Evolutionary conservation across 208 protist genomes (phyloP).

Genomic region (Herpetomonas tarakana): DNA sequence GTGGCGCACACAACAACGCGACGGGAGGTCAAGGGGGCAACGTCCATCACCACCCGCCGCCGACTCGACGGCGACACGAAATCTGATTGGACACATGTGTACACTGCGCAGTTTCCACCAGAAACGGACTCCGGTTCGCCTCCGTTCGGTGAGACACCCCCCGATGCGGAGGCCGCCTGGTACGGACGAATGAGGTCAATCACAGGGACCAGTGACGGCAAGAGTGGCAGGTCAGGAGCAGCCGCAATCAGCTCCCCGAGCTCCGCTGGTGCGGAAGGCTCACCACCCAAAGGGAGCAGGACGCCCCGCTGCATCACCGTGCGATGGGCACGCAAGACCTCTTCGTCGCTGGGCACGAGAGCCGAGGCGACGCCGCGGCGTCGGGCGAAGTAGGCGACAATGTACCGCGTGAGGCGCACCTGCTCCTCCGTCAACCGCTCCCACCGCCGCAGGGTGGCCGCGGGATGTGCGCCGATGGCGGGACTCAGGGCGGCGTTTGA

Average conservation of each 20-base stretch:
- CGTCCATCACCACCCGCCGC: slow-evolving; percentile 56
- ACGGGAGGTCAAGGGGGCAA: slow-evolving; percentile 36
- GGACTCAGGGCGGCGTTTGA: slow-evolving; percentile 19
- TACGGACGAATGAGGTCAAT: slow-evolving; percentile 63
- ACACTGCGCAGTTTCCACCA: slow-evolving; percentile 60
- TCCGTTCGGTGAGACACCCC: neutral
- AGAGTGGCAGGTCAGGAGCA: slow-evolving; percentile 32
- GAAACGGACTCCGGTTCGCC: neutral
- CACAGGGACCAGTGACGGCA: slow-evolving; percentile 78
- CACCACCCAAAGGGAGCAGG: slow-evolving; percentile 62
- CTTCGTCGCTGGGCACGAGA: slow-evolving; percentile 24
- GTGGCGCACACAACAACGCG: slow-evolving; percentile 73
- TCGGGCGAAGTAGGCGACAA: slow-evolving; percentile 39
- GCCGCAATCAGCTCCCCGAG: slow-evolving; percentile 56
- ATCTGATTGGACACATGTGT: slow-evolving; percentile 72
- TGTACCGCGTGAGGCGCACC: slow-evolving; percentile 25
- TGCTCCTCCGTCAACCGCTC: slow-evolving; percentile 15
- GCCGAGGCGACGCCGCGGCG: slow-evolving; percentile 11
- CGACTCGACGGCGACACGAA: slow-evolving; percentile 60
- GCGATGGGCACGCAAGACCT: slow-evolving; percentile 41
- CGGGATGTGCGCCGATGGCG: slow-evolving; percentile 6
- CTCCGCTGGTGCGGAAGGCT: slow-evolving; percentile 64
- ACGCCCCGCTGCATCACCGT: slow-evolving; percentile 62
- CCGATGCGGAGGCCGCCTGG: neutral
- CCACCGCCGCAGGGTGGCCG: slow-evolving; percentile 12